phyloP scores from a whole-genome alignment of 1,284 basidiomycete genomes.

The Cutaneotrichosporon curvatum region DNA sequence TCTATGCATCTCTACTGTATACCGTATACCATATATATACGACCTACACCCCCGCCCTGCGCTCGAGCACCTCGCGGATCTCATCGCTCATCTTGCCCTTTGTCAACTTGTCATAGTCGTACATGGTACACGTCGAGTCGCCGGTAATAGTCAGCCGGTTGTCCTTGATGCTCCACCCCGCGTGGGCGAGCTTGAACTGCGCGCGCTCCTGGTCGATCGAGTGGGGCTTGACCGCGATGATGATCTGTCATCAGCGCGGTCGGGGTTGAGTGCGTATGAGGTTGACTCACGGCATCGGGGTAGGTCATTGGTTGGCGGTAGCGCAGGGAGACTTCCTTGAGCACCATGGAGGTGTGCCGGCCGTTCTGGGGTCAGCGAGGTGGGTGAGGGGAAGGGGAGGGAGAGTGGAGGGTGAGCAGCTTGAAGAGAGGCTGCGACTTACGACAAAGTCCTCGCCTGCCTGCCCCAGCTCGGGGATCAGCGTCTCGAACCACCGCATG shows the following conservation, averaged over 20 bases:
- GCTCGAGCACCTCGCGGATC: slow-evolving; percentile 24
- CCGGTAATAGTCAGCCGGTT: slow-evolving; percentile 31
- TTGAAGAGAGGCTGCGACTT: neutral
- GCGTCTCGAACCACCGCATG: slow-evolving; percentile 30
- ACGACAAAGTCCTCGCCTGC: slow-evolving; percentile 10
- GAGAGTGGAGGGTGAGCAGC: no score
- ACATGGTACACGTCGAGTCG: slow-evolving; percentile 37
- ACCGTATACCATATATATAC: no score
- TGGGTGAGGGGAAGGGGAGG: neutral
- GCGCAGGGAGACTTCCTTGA: slow-evolving; percentile 25
- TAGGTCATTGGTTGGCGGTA: slow-evolving; percentile 40
- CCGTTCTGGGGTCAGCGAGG: slow-evolving; percentile 23
- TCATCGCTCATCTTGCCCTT: slow-evolving; percentile 37
- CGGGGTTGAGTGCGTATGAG: neutral
- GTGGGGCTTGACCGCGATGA: slow-evolving; percentile 32
- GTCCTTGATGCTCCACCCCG: slow-evolving; percentile 36
- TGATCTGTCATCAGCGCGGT: slow-evolving; percentile 23
- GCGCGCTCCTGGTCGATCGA: slow-evolving; percentile 29
- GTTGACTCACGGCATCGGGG: slow-evolving; percentile 36
- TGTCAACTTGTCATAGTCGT: slow-evolving; percentile 36
- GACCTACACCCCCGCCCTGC: slow-evolving; percentile 3
- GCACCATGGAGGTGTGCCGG: slow-evolving; percentile 32
- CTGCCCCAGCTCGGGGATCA: slow-evolving; percentile 26
- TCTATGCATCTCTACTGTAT: no score
- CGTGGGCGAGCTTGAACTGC: slow-evolving; percentile 29